A percentile compares a stretch with the other conserved stretches of the same genome.
Evolutionary conservation across 2,329 filamentous ascomycete species (phyloP).

Genomic region (Lecanicillium sp.): DNA sequence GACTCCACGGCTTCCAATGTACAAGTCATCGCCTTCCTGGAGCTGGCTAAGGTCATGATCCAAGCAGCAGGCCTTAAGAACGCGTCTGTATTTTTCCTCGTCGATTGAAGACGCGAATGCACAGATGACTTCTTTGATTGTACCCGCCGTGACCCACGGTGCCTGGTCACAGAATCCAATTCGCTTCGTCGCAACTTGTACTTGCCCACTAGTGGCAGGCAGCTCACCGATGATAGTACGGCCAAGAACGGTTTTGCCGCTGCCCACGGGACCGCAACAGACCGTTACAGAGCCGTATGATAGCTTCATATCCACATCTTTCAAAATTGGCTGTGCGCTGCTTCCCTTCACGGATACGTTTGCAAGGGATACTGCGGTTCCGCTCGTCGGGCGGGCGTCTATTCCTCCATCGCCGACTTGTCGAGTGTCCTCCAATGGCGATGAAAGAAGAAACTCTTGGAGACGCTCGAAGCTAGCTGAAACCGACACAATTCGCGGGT

Average conservation of each 20-base stretch:
- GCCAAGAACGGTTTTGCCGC: slow-evolving; percentile 11
- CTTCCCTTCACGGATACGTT: slow-evolving; percentile 1
- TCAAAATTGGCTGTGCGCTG: background rate
- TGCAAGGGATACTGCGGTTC: background rate
- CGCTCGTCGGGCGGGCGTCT: background rate
- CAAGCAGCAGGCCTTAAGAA: slow-evolving; percentile 3
- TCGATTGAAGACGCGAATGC: background rate
- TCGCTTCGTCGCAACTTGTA: background rate
- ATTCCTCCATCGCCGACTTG: background rate
- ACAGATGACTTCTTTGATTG: slow-evolving; percentile 11
- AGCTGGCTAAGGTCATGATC: slow-evolving; percentile 5
- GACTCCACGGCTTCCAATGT: slow-evolving; percentile 9
- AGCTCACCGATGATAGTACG: slow-evolving; percentile 6
- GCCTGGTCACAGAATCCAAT: slow-evolving; percentile 12
- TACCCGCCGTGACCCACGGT: slow-evolving; percentile 5
- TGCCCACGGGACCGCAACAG: slow-evolving; percentile 12
- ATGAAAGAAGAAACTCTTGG: slow-evolving; percentile 7
- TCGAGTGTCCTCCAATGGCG: background rate
- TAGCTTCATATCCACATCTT: background rate
- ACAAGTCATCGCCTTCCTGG: background rate
- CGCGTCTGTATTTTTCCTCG: slow-evolving; percentile 1
- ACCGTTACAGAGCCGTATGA: background rate
- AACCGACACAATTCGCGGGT: slow-evolving; percentile 9
- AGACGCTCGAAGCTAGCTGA: slow-evolving; percentile 10
- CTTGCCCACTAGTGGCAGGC: background rate